A percentile compares a stretch with the other conserved stretches of the same genome.
phyloP scores from a whole-genome alignment of 345 rosid species.

The Linum lewisii region DNA sequence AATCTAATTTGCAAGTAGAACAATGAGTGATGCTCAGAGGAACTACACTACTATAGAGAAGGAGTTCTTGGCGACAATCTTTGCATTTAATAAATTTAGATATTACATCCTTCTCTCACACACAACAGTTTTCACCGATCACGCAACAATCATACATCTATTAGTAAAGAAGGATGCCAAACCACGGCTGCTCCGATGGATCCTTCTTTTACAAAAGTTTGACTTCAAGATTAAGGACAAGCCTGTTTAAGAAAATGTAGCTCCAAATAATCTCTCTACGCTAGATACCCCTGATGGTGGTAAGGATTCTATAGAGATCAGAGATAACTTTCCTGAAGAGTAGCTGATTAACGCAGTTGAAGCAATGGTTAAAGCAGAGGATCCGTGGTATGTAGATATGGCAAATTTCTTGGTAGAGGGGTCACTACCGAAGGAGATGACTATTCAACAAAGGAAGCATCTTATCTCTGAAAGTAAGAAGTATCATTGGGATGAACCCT shows the following conservation, averaged over 20 bases:
- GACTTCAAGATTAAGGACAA: neutral
- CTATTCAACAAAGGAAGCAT: too few relatives aligned
- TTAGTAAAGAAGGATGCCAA: neutral
- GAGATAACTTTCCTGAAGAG: too few relatives aligned
- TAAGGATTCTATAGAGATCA: too few relatives aligned
- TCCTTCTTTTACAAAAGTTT: neutral
- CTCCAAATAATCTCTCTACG: too few relatives aligned
- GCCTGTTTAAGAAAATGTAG: neutral
- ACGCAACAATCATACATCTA: neutral
- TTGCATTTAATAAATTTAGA: neutral
- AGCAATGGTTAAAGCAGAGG: too few relatives aligned
- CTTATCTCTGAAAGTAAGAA: too few relatives aligned
- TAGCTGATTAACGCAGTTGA: too few relatives aligned
- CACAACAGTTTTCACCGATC: neutral
- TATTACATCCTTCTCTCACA: neutral
- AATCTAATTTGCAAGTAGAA: neutral
- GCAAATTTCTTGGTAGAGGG: too few relatives aligned
- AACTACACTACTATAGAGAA: neutral
- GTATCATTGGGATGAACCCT: too few relatives aligned
- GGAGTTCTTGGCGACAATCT: neutral
- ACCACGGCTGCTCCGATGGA: neutral
- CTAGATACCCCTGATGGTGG: too few relatives aligned
- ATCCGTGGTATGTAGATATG: too few relatives aligned
- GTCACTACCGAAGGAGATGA: too few relatives aligned
- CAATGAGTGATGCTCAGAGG: neutral